Evolutionary conservation across 768 basidiomycete species (phyloP), one percentile per base, ranked within the genome.

Genomic region (Daedaleopsis nitida): DNA sequence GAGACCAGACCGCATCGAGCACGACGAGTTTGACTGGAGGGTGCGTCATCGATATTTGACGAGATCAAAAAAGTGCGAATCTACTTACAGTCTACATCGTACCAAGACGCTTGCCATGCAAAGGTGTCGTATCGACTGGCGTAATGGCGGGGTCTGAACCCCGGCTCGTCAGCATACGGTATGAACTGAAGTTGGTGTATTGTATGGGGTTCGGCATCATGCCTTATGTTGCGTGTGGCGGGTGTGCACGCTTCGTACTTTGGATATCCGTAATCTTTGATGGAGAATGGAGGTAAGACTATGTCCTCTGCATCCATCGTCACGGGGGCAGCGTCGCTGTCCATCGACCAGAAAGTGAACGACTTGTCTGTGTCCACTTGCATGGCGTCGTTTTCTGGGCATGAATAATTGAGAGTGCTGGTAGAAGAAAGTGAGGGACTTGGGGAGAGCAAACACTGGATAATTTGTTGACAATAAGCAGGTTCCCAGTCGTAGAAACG

Each of bases 161-260:
- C 17, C 0, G 69, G 65, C 44, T 85, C 80, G 47, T 86, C 84
- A 3, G 80, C 78, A 52, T 79, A 83, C 0, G 82, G 82, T 5
- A 80, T 58, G 48, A 85, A 86, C 0, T 52, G 13, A 6, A 65
- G 49, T 32, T 32, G 27, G 7, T 32, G 7, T 32, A 3, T 7
- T 7, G 7, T 5, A 60, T 23, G 19, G n/a, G 21, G 24, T 66
- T 60, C 17, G 21, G 38, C 39, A 5, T 52, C 44, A 21, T 34
- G 39, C 4, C 34, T 14, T 45, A 76, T 62, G 58, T 73, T 83
- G 17, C 69, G 67, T 1, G 76, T 74, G 1, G 69, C 59, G 0
- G 84, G 79, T 0, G 84, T 73, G 63, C 84, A 86, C n/a, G 73
- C 73, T 16, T 80, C 78, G 61, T 85, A 85, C 1, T 57, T 44